These are phyloP conservation scores for Lasiosphaeria miniovina DNA, from an alignment of 495 filamentous ascomycete genomes.

Conservation along the genomic window DNA sequence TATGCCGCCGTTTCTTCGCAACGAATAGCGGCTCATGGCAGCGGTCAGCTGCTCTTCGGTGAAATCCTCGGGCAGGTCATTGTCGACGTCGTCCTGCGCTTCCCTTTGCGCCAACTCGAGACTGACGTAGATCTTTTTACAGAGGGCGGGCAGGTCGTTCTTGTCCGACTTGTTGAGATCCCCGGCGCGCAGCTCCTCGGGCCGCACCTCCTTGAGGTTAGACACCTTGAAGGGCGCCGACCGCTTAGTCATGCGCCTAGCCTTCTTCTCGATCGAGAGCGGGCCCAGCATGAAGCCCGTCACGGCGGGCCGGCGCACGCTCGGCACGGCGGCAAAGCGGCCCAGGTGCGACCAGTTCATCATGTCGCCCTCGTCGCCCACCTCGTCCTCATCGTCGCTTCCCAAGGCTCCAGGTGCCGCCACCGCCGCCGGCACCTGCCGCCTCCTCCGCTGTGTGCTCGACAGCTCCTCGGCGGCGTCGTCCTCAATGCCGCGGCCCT, in stretches of 20 bases:
- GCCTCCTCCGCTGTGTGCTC: slow-evolving; percentile 44
- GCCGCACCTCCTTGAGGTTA: slow-evolving; percentile 63
- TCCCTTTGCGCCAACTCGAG: slow-evolving; percentile 39
- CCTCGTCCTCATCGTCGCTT: slow-evolving; percentile 40
- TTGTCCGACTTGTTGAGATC: slow-evolving; percentile 72
- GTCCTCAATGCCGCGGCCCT: slow-evolving; percentile 46
- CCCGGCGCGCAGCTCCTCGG: slow-evolving; percentile 66
- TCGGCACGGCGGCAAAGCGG: slow-evolving; percentile 65
- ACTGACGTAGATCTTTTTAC: slow-evolving; percentile 58
- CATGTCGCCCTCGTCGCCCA: slow-evolving; percentile 70
- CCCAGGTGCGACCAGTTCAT: slow-evolving; percentile 89
- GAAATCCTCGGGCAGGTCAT: slow-evolving; percentile 29
- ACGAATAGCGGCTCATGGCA: slow-evolving; percentile 50
- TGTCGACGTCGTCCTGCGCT: slow-evolving; percentile 41
- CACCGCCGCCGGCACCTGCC: slow-evolving; percentile 29
- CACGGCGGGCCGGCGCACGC: slow-evolving; percentile 70
- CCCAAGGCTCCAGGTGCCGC: slow-evolving; percentile 24
- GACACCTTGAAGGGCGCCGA: slow-evolving; percentile 59
- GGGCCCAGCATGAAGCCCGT: slow-evolving; percentile 87
- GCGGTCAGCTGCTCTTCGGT: slow-evolving; percentile 31
- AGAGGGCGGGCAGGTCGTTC: slow-evolving; percentile 68
- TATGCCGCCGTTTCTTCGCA: slow-evolving; percentile 63
- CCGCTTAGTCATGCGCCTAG: slow-evolving; percentile 63
- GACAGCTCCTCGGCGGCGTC: slow-evolving; percentile 42
- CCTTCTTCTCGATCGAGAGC: slow-evolving; percentile 81